Base-by-base conservation (phyloP, 768 basidiomycete genomes). In the Amanita pseudoporphyria region DNA sequence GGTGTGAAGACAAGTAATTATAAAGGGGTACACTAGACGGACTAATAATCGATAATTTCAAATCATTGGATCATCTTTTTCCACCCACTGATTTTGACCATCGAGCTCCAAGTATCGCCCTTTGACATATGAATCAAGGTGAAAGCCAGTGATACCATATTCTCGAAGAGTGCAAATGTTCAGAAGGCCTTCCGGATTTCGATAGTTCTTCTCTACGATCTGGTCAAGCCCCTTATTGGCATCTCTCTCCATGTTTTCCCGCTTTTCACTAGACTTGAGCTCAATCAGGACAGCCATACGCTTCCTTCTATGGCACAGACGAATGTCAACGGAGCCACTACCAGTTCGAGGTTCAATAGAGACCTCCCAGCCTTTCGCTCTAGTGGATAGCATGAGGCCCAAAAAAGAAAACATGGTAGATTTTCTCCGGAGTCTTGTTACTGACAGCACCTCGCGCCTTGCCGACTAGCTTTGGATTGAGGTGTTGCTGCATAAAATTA, bases 71-170 rank as follows among this genome's bases (percentile, higher is more conserved):
- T 53, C 52, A 49, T 43, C 31, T 45, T 33, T 49, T n/a, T n/a
- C n/a, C n/a, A n/a, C n/a, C n/a, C n/a, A n/a, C n/a, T n/a, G n/a
- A n/a, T n/a, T n/a, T n/a, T n/a, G n/a, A n/a, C n/a, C n/a, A n/a
- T n/a, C n/a, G n/a, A n/a, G n/a, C n/a, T n/a, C n/a, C n/a, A n/a
- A n/a, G n/a, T n/a, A n/a, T n/a, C n/a, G n/a, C n/a, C n/a, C n/a
- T n/a, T n/a, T n/a, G n/a, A n/a, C n/a, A 53, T 47, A 43, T 45
- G 53, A 53, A 44, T 35, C 19, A 32, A 54, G 42, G 50, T 51
- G 53, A 41, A 54, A 54, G 49, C 33, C 28, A 47, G 53, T 33
- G 33, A 54, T 54, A 37, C 53, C 43, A 54, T 54, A n/a, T n/a
- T n/a, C n/a, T n/a, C n/a, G n/a, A n/a, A n/a, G n/a, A n/a, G n/a